phyloP scores from a whole-genome alignment of 768 basidiomycete species.

The Mycena haematopus region DNA sequence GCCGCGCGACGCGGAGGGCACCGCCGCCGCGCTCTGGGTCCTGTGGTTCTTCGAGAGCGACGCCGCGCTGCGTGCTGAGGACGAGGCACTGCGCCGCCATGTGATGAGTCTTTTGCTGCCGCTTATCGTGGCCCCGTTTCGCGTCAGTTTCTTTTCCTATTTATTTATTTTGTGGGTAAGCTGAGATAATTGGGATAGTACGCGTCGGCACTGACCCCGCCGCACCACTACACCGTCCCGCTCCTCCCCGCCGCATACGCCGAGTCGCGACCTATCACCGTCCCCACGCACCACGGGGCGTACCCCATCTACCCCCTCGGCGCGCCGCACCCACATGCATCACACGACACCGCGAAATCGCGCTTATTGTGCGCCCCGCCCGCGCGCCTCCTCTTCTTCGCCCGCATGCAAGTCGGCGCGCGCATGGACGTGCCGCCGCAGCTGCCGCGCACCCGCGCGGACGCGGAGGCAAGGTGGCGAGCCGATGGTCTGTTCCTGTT shows the following conservation, averaged over 20 bases:
- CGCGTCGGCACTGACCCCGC: slow-evolving; percentile 23
- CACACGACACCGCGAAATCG: background rate
- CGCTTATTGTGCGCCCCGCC: slow-evolving; percentile 41
- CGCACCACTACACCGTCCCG: slow-evolving; percentile 29
- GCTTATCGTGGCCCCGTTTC: background rate
- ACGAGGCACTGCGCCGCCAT: background rate
- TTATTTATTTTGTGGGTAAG: no score
- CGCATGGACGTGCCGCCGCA: slow-evolving; percentile 39
- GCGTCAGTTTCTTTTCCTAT: slow-evolving; percentile 10
- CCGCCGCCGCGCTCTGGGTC: slow-evolving; percentile 23
- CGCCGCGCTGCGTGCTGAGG: no score
- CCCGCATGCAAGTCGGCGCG: slow-evolving; percentile 44
- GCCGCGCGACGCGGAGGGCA: slow-evolving; percentile 13
- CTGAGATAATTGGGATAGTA: slow-evolving; percentile 26
- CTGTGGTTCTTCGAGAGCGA: slow-evolving; percentile 20
- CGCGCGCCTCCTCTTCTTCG: slow-evolving; percentile 51
- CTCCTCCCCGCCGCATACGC: slow-evolving; percentile 10
- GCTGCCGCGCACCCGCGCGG: slow-evolving; percentile 26
- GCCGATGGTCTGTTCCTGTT: no score
- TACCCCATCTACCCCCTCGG: slow-evolving; percentile 16
- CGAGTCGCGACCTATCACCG: background rate
- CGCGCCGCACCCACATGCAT: background rate
- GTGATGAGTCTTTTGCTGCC: background rate
- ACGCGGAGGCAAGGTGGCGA: slow-evolving; percentile 32
- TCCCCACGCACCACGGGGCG: slow-evolving; percentile 23